phyloP scores from a whole-genome alignment of 2,329 filamentous ascomycete species.

The Sarocladium strictum region DNA sequence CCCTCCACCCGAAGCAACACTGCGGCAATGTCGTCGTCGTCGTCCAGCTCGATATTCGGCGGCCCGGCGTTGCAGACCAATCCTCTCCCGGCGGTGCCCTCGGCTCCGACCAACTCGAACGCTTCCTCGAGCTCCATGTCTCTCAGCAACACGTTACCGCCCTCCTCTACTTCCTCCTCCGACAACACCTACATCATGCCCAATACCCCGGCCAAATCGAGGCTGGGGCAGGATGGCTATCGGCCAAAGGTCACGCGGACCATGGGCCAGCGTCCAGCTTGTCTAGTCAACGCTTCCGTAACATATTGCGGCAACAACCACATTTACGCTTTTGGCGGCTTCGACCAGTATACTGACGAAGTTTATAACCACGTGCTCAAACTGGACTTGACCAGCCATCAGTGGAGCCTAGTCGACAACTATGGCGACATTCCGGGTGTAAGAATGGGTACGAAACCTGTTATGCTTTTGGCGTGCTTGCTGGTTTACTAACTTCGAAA shows the following conservation, averaged over 20 bases:
- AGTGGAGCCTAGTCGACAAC: constrained; percentile 96
- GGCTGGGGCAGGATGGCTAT: constrained; percentile 65
- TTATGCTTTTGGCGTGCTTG: neutral
- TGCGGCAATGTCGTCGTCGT: constrained; percentile 8
- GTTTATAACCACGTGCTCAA: constrained; percentile 96
- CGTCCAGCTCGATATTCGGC: constrained; percentile 12
- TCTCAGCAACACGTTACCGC: neutral
- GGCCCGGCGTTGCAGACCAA: constrained; percentile 1
- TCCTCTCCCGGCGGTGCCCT: neutral
- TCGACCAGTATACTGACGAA: constrained; percentile 98
- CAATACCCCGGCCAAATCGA: constrained; percentile 68
- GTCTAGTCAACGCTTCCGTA: constrained; percentile 94
- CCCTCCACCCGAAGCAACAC: constrained; percentile 7
- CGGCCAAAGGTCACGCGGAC: constrained; percentile 78
- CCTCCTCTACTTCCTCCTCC: constrained; percentile 29
- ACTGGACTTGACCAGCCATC: constrained; percentile 78
- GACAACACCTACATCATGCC: constrained; percentile 89
- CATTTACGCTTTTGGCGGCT: constrained; percentile 97
- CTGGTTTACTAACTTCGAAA: neutral
- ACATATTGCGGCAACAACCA: constrained; percentile 98
- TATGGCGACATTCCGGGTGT: constrained; percentile 97
- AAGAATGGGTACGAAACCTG: constrained; percentile 70
- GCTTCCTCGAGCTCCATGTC: constrained; percentile 19
- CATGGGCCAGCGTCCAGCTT: constrained; percentile 77
- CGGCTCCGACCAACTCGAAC: constrained; percentile 7